Evolutionary conservation across 352 stramenopile genomes (phyloP).

Genomic region (Saprolegnia parasitica): DNA sequence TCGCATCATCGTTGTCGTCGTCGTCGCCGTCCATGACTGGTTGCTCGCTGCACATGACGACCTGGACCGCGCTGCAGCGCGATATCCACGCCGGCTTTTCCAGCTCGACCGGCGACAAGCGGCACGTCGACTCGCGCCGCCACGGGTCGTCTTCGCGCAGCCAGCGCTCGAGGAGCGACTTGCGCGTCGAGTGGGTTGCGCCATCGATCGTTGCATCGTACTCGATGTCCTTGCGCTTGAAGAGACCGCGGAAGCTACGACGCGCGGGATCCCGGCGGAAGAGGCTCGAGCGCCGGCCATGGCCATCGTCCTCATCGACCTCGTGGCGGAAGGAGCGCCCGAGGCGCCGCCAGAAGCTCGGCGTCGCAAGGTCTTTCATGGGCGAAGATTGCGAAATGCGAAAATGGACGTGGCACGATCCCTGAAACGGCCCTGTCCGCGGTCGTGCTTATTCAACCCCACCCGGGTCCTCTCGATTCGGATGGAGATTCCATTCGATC

Average conservation of each 20-base stretch:
- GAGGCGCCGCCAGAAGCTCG: neutral
- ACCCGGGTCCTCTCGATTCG: too few species aligned
- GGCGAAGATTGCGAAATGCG: too few species aligned
- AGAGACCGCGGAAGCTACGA: neutral
- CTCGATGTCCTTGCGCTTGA: neutral
- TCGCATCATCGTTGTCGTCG: neutral
- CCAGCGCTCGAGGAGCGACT: constrained; percentile 8
- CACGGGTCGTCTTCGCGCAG: neutral
- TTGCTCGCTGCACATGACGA: neutral
- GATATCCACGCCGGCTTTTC: too few species aligned
- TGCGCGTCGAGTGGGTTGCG: neutral
- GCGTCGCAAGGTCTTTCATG: too few species aligned
- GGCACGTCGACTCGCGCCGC: too few species aligned
- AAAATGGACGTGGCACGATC: too few species aligned
- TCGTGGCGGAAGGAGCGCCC: neutral
- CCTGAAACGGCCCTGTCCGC: too few species aligned
- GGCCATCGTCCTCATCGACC: neutral
- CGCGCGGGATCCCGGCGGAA: neutral
- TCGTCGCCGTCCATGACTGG: neutral
- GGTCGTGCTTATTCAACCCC: too few species aligned
- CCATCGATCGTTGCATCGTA: neutral
- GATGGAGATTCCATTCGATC: too few species aligned
- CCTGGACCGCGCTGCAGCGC: neutral
- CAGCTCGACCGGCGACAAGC: neutral
- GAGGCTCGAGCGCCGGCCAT: neutral